Base-by-base conservation (phyloP, 106 monocot genomes). In the Alisma plantagoaquatica region DNA sequence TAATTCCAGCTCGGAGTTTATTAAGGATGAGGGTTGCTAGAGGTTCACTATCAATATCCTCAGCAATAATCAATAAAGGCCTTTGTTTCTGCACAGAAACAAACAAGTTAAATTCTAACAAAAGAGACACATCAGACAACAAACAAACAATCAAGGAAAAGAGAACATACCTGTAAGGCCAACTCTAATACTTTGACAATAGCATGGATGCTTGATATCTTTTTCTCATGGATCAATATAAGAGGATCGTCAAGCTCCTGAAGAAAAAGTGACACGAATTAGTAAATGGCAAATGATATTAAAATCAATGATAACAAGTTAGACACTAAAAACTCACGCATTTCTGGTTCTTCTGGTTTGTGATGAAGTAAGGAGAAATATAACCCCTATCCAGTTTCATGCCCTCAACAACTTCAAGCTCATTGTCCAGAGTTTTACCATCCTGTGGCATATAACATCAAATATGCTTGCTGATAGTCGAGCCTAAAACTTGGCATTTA, bases 311-410 rank as follows among this genome's bases (percentile, higher is more conserved):
- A n/a, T n/a, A n/a, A n/a, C n/a, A n/a, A n/a, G n/a, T n/a, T n/a
- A n/a, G n/a, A n/a, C n/a, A n/a, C n/a, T 19, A 31, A 35, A 18
- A 0, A 57, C 93, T 81, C 67, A 94, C 93, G 64, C 87, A 87
- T 94, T 83, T 94, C 65, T 94, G 93, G 59, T 56, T 94, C 73
- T 94, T 94, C 29, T 71, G 83, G 67, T 88, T 77, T 20, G 93
- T 94, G 29, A 94, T 75, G 41, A 94, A 94, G 64, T 94, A 88
- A n/a, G 93, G 93, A 73, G 93, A 94, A 60, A 94, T 88, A 66
- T 88, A 94, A 19, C 93, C 94, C 59, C 88, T 77, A 49, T 88
- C 87, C 32, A 94, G 81, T 45, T 94, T 94, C 94, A 94, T 94
- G 27, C 94, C 94, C 62, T 94, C 94, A 49, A 94, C 94, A 70